Conservation (phyloP, 83 land plant species). For the Picea engelmannii region DNA sequence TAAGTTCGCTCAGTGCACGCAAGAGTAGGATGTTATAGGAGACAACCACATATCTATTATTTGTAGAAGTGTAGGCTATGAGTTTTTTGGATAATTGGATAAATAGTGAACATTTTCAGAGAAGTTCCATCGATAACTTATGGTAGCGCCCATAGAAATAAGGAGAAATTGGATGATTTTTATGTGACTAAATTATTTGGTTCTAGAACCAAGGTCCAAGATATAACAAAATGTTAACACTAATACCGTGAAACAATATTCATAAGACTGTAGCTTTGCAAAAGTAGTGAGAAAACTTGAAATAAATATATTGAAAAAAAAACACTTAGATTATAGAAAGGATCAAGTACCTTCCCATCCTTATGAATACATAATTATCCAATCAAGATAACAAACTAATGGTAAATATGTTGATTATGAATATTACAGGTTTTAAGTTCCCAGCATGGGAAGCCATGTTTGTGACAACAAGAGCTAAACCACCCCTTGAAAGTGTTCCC, state of each 20-base stretch:
- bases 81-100: too few species aligned
- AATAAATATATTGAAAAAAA: background rate
- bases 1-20: too few species aligned
- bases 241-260: background rate
- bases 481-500: too few species aligned
- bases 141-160: background rate
- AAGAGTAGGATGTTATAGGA: too few species aligned
- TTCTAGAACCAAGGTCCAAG: background rate
- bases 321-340: background rate
- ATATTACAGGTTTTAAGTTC: constrained; percentile 23
- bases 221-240: background rate
- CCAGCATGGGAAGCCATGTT: constrained; percentile 37
- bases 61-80: too few species aligned
- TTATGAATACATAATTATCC: too few species aligned
- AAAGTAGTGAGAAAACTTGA: background rate
- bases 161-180: background rate
- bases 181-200: background rate
- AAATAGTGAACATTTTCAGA: too few species aligned
- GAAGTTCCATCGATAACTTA: background rate
- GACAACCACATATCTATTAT: too few species aligned
- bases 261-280: background rate
- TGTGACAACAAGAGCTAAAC: too few species aligned
- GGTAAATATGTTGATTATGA: constrained; percentile 37
- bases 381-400: constrained; percentile 22
- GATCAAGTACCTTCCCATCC: background rate